Evolutionary conservation across 169 alveolate species (phyloP).

Genomic region (Plasmodium cynomolgi): DNA sequence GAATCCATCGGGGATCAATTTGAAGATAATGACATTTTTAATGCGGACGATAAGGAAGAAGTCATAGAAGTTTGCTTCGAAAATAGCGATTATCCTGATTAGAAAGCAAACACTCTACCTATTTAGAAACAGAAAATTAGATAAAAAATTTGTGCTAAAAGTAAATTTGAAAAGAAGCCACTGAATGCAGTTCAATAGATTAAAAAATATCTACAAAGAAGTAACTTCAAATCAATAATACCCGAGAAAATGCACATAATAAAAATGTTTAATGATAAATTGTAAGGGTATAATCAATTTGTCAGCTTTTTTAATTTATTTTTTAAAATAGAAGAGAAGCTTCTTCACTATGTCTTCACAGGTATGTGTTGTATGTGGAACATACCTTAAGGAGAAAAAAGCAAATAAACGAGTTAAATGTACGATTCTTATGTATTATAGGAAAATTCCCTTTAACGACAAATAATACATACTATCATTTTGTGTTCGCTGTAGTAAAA

Average conservation of each 20-base stretch:
- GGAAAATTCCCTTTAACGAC: neutral
- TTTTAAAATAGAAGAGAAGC: neutral
- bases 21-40: neutral
- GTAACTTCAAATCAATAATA: neutral
- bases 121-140: neutral
- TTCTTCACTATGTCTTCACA: neutral
- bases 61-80: slow-evolving; percentile 6
- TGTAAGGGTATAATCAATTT: neutral
- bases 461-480: neutral
- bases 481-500: neutral
- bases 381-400: no score
- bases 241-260: neutral
- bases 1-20: neutral
- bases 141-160: neutral
- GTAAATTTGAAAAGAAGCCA: neutral
- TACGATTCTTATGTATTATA: neutral
- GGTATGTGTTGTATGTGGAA: no score
- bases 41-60: neutral
- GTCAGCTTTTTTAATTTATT: neutral
- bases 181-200: neutral
- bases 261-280: neutral
- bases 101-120: neutral
- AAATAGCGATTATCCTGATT: neutral
- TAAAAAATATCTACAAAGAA: neutral
- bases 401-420: neutral